Conservation (phyloP, 495 filamentous ascomycete genomes). For the Penicillium salamii region DNA sequence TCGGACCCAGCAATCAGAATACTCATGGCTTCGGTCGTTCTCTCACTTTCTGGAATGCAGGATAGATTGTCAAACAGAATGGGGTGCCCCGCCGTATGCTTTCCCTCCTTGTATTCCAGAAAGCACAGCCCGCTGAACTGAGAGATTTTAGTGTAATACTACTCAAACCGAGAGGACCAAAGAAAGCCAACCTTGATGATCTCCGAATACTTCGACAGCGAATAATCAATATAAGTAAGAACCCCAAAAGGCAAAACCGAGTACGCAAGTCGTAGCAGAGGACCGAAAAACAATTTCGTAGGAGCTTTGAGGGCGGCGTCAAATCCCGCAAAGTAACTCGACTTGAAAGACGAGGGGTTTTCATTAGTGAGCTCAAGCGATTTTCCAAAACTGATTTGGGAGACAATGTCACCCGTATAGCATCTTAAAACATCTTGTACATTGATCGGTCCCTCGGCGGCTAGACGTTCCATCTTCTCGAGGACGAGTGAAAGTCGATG, state of each 20-base stretch:
- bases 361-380: background rate
- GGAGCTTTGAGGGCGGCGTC: background rate
- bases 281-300: background rate
- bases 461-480: background rate
- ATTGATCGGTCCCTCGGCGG: background rate
- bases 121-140: no score
- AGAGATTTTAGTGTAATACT: no score
- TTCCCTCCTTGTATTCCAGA: background rate
- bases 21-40: slow-evolving; percentile 1
- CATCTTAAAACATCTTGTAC: background rate
- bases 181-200: no score
- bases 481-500: background rate
- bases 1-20: slow-evolving; percentile 11
- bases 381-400: background rate
- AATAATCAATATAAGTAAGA: no score
- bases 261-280: background rate
- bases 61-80: slow-evolving; percentile 12
- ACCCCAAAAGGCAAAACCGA: no score
- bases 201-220: no score
- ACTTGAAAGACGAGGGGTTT: background rate
- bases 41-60: background rate
- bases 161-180: no score
- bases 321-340: background rate
- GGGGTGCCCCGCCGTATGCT: slow-evolving; percentile 1
- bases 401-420: background rate